These are phyloP conservation scores for Tremellales sp. DNA, from an alignment of 1,284 basidiomycete genomes.

Conservation along the genomic window DNA sequence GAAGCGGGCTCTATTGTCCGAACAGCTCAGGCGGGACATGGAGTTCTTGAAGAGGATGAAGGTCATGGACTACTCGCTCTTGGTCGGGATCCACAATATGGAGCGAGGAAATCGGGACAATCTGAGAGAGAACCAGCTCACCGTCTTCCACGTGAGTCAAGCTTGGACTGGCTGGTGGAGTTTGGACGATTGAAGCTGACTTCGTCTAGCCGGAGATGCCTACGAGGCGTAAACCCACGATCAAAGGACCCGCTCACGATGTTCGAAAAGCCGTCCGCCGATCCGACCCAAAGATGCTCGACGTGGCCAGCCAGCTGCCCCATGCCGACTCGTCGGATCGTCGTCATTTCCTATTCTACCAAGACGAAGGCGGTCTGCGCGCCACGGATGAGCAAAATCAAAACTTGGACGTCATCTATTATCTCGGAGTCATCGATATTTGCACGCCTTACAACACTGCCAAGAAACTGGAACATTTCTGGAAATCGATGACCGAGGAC, in stretches of 20 bases:
- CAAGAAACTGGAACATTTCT: slow-evolving; percentile 85
- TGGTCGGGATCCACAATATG: slow-evolving; percentile 93
- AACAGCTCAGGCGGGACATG: slow-evolving; percentile 82
- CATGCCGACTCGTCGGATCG: slow-evolving; percentile 64
- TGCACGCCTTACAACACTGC: slow-evolving; percentile 76
- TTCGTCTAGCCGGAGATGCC: slow-evolving; percentile 61
- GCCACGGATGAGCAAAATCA: slow-evolving; percentile 83
- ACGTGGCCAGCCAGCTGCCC: slow-evolving; percentile 62
- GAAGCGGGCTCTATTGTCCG: slow-evolving; percentile 82
- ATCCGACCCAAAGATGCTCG: slow-evolving; percentile 73
- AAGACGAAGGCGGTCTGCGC: slow-evolving; percentile 89
- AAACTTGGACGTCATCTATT: slow-evolving; percentile 77
- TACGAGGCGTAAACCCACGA: slow-evolving; percentile 56
- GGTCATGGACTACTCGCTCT: slow-evolving; percentile 95
- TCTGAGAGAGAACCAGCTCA: slow-evolving; percentile 79
- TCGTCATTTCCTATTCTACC: slow-evolving; percentile 86
- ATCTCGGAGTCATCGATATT: slow-evolving; percentile 91
- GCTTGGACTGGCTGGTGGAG: neutral
- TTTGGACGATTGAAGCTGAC: slow-evolving; percentile 1
- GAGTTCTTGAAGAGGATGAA: slow-evolving; percentile 75
- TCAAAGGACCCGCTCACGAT: slow-evolving; percentile 64
- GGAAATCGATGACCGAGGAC: slow-evolving; percentile 86
- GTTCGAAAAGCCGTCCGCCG: slow-evolving; percentile 79
- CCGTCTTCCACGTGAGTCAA: slow-evolving; percentile 75
- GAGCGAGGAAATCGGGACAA: slow-evolving; percentile 86